phyloP scores from a whole-genome alignment of 2,329 filamentous ascomycete genomes.

The Fusarium hainanense region DNA sequence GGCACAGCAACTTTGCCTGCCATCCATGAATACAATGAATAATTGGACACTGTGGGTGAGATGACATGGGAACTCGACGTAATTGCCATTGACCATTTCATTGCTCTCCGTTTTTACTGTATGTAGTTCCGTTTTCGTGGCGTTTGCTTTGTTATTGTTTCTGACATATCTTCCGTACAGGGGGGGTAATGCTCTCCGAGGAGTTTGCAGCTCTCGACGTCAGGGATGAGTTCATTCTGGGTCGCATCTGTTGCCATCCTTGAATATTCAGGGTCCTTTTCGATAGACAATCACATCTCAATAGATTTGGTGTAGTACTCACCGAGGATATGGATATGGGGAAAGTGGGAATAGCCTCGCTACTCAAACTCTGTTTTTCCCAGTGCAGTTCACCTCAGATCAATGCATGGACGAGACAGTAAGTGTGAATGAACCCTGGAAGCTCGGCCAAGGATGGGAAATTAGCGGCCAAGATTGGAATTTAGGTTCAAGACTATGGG shows the following conservation, averaged over 20 bases:
- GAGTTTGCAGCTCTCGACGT: constrained; percentile 17
- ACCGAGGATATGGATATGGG: neutral
- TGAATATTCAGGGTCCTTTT: constrained; percentile 4
- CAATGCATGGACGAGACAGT: neutral
- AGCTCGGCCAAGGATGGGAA: constrained; percentile 27
- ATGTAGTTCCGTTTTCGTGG: constrained; percentile 27
- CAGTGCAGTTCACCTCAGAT: neutral
- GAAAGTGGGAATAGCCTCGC: constrained; percentile 23
- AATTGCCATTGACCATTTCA: constrained; percentile 11
- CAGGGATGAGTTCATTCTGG: constrained; percentile 27
- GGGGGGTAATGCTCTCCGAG: neutral
- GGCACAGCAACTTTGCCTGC: constrained; percentile 17
- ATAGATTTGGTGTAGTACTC: constrained; percentile 1
- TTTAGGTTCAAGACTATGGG: constrained; percentile 30
- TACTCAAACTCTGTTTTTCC: neutral
- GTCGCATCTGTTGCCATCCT: constrained; percentile 2
- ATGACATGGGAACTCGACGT: constrained; percentile 22
- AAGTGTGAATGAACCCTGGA: neutral
- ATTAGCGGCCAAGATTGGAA: constrained; percentile 17
- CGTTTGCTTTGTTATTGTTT: constrained; percentile 3
- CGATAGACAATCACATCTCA: constrained; percentile 2
- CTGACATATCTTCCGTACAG: neutral
- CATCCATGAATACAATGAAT: neutral
- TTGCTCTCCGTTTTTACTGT: constrained; percentile 28
- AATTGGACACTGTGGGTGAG: constrained; percentile 22